A percentile compares a stretch with the other conserved stretches of the same genome.
Conservation (phyloP, 352 stramenopile species). For the Pythium aphanidermatum region DNA sequence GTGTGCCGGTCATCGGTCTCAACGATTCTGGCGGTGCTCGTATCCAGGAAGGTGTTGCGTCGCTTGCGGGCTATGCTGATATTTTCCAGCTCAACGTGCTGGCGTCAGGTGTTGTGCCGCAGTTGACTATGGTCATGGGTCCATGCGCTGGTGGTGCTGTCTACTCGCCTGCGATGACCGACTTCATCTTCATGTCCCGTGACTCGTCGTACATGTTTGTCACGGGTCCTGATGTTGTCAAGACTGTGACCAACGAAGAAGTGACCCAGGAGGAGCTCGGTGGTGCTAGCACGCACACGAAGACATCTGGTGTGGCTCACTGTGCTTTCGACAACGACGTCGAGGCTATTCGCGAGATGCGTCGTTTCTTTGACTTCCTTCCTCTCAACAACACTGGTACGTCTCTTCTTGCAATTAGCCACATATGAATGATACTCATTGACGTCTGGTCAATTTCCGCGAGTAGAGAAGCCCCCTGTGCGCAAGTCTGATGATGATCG, state of each 20-base stretch:
- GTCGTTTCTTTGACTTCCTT: constrained; percentile 95
- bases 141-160: constrained; percentile 94
- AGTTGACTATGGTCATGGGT: constrained; percentile 98
- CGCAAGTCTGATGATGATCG: constrained; percentile 84
- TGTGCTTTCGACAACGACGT: constrained; percentile 96
- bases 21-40: constrained; percentile 97
- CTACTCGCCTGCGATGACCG: constrained; percentile 97
- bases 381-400: constrained; percentile 88
- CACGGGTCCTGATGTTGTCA: constrained; percentile 97
- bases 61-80: constrained; percentile 96
- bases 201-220: constrained; percentile 99
- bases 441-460: too few species aligned
- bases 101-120: constrained; percentile 91
- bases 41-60: constrained; percentile 98
- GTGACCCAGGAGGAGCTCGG: constrained; percentile 95
- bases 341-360: constrained; percentile 89
- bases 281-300: constrained; percentile 93
- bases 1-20: constrained; percentile 95
- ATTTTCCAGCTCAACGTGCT: constrained; percentile 98
- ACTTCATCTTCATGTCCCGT: constrained; percentile 99
- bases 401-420: neutral
- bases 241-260: constrained; percentile 97
- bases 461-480: constrained; percentile 59
- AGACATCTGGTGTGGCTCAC: constrained; percentile 94
- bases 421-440: too few species aligned